Conservation (phyloP, 2,329 filamentous ascomycete species). For the Penicillium occitanis region DNA sequence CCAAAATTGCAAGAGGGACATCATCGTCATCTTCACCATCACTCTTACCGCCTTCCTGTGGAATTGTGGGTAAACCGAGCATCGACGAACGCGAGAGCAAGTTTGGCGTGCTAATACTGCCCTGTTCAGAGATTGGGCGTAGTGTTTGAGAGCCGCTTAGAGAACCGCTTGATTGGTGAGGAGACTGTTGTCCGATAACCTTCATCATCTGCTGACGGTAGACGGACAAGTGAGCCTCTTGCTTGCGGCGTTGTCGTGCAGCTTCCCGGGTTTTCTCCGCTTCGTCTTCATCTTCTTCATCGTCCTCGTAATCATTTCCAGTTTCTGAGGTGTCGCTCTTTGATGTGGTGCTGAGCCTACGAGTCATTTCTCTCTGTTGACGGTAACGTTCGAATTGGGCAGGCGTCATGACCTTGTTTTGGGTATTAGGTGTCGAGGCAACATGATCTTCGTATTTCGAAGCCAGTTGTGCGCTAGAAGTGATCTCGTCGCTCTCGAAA, state of each 20-base stretch:
- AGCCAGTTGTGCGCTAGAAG: slow-evolving; percentile 47
- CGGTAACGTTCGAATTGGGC: slow-evolving; percentile 81
- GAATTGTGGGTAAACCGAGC: slow-evolving; percentile 34
- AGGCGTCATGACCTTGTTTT: slow-evolving; percentile 83
- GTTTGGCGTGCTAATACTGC: slow-evolving; percentile 63
- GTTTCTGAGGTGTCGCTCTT: slow-evolving; percentile 56
- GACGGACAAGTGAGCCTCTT: slow-evolving; percentile 84
- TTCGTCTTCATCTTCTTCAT: slow-evolving; percentile 77
- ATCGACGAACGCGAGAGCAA: slow-evolving; percentile 46
- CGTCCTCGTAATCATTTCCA: slow-evolving; percentile 63
- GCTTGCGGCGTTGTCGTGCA: slow-evolving; percentile 76
- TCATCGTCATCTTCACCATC: slow-evolving; percentile 80
- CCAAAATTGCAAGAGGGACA: slow-evolving; percentile 79
- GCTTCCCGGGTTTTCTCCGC: slow-evolving; percentile 70
- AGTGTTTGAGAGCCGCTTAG: slow-evolving; percentile 30
- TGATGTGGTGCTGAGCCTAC: slow-evolving; percentile 52
- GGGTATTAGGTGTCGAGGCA: slow-evolving; percentile 37
- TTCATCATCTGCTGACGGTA: slow-evolving; percentile 98
- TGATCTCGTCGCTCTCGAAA: slow-evolving; percentile 35
- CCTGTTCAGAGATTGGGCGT: slow-evolving; percentile 58
- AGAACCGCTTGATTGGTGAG: slow-evolving; percentile 39
- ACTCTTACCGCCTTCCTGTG: slow-evolving; percentile 41
- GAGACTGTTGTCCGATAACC: slow-evolving; percentile 71
- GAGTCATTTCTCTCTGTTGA: slow-evolving; percentile 66
- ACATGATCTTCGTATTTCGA: slow-evolving; percentile 45